phyloP scores from a whole-genome alignment of 257 asterid genomes.

The Phtheirospermum japonicum region DNA sequence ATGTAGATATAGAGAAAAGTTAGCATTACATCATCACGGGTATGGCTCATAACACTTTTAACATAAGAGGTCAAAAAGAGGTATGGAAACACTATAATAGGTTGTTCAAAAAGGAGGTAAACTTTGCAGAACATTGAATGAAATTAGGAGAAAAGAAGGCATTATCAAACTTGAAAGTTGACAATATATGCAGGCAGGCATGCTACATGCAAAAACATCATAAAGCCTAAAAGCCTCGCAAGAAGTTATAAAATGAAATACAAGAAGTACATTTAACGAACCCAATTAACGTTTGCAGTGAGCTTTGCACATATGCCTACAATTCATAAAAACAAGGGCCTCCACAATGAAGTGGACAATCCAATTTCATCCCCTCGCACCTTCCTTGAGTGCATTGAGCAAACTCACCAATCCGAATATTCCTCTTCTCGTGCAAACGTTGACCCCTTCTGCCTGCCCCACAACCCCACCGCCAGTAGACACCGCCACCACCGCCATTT shows the following conservation, averaged over 20 bases:
- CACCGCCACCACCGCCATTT: conserved; percentile 35
- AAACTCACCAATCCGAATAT: conserved; percentile 31
- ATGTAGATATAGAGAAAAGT: too few relatives aligned
- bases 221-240: background rate
- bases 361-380: conserved; percentile 38
- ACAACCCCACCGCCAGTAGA: conserved; percentile 38
- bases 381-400: conserved; percentile 37
- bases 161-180: conserved; percentile 21
- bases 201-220: too few relatives aligned
- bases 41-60: too few relatives aligned
- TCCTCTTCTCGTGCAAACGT: background rate
- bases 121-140: conserved; percentile 10
- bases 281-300: conserved; percentile 35
- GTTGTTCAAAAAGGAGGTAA: conserved; percentile 11
- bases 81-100: conserved; percentile 4
- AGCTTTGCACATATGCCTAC: conserved; percentile 40
- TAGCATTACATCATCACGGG: too few relatives aligned
- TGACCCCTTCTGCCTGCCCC: conserved; percentile 17
- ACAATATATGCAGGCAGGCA: too few relatives aligned
- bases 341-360: conserved; percentile 41
- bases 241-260: conserved; percentile 3
- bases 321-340: conserved; percentile 42
- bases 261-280: background rate
- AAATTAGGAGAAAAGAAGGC: background rate
- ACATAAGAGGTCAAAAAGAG: background rate